These are phyloP conservation scores for Thalassiosira livingstoniorum DNA, from an alignment of 352 stramenopile species.

Conservation along the genomic window DNA sequence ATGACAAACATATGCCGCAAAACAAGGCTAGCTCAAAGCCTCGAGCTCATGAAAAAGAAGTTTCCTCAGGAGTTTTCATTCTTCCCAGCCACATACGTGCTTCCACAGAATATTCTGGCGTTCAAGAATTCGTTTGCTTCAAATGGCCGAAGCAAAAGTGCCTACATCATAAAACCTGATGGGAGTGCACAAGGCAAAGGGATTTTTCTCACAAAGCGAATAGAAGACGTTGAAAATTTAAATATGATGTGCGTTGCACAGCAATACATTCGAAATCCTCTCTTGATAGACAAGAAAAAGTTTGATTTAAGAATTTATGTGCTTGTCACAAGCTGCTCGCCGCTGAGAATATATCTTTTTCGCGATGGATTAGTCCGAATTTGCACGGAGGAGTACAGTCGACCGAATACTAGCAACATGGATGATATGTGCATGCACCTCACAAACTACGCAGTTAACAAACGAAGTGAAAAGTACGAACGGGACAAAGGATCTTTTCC, in stretches of 20 bases:
- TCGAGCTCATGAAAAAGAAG: slow-evolving; percentile 94
- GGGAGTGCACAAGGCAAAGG: slow-evolving; percentile 89
- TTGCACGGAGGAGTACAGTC: slow-evolving; percentile 86
- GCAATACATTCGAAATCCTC: slow-evolving; percentile 91
- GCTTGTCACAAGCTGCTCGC: slow-evolving; percentile 87
- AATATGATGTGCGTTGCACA: slow-evolving; percentile 89
- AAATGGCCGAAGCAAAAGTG: slow-evolving; percentile 89
- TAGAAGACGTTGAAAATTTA: slow-evolving; percentile 89
- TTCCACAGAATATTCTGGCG: slow-evolving; percentile 93
- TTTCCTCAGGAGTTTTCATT: slow-evolving; percentile 91
- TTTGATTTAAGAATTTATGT: slow-evolving; percentile 93
- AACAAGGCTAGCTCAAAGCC: slow-evolving; percentile 93
- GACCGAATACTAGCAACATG: slow-evolving; percentile 77
- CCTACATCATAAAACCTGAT: slow-evolving; percentile 96
- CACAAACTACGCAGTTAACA: slow-evolving; percentile 92
- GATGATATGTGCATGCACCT: slow-evolving; percentile 90
- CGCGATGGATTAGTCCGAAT: slow-evolving; percentile 89
- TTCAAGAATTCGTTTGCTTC: slow-evolving; percentile 92
- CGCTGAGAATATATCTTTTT: slow-evolving; percentile 89
- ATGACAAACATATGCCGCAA: slow-evolving; percentile 96
- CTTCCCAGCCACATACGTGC: slow-evolving; percentile 95
- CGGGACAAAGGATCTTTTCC: slow-evolving; percentile 25
- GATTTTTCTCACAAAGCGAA: slow-evolving; percentile 93
- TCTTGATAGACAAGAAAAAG: slow-evolving; percentile 92
- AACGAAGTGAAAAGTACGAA: slow-evolving; percentile 57